These are phyloP conservation scores for Exophiala sp. DNA, from an alignment of 2,329 filamentous ascomycete species.

Conservation along the genomic window DNA sequence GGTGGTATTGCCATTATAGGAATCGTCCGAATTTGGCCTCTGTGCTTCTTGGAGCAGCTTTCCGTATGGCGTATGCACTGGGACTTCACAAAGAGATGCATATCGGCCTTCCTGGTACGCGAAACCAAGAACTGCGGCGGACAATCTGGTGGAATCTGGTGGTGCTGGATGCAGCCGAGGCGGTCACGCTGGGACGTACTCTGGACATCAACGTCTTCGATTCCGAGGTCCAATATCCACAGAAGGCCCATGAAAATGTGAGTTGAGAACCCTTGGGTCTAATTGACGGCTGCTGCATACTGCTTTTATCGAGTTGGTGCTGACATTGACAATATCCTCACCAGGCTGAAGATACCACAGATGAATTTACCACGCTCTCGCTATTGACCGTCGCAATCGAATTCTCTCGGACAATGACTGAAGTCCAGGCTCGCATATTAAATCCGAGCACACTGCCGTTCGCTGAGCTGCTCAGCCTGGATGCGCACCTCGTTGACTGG, in stretches of 20 bases:
- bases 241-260: conserved; percentile 1
- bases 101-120: conserved; percentile 15
- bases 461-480: conserved; percentile 11
- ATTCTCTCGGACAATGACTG: conserved; percentile 14
- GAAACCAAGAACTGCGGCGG: conserved; percentile 27
- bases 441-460: conserved; percentile 5
- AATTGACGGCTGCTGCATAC: too few relatives aligned
- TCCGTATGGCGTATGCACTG: conserved; percentile 26
- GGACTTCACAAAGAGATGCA: conserved; percentile 22
- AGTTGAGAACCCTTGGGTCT: neutral
- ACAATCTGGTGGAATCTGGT: conserved; percentile 18
- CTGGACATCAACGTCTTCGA: conserved; percentile 11
- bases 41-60: conserved; percentile 25
- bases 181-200: conserved; percentile 10
- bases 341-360: neutral
- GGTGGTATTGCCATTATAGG: conserved; percentile 26
- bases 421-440: conserved; percentile 7
- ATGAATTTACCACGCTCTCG: conserved; percentile 1
- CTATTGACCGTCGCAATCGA: conserved; percentile 7
- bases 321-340: neutral
- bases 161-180: conserved; percentile 12
- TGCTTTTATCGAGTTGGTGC: too few relatives aligned
- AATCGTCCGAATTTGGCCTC: conserved; percentile 28
- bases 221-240: conserved; percentile 8
- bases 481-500: conserved; percentile 16